These are phyloP conservation scores for Lachnellula suecica DNA, from an alignment of 2,329 filamentous ascomycete genomes.

Conservation along the genomic window DNA sequence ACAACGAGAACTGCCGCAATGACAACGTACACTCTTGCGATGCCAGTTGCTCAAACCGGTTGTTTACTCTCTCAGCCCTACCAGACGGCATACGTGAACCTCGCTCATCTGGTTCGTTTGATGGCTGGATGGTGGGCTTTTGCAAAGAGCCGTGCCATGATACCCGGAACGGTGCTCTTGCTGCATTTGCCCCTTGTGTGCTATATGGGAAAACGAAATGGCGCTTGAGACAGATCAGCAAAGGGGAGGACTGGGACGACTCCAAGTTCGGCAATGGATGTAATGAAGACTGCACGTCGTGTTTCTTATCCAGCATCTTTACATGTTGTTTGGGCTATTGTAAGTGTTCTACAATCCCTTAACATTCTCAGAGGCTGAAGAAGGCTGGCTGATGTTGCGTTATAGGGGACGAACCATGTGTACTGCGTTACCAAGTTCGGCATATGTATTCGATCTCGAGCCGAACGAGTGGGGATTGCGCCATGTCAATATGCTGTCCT, in stretches of 20 bases:
- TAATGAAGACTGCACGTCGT: slow-evolving; percentile 38
- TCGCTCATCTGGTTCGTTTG: slow-evolving; percentile 1
- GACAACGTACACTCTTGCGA: not conserved
- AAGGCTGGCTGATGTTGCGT: not conserved
- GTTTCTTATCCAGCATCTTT: slow-evolving; percentile 25
- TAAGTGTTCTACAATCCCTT: slow-evolving; percentile 1
- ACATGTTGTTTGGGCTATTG: not conserved
- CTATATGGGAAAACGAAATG: slow-evolving; percentile 43
- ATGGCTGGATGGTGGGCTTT: slow-evolving; percentile 38
- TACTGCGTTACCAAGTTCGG: slow-evolving; percentile 36
- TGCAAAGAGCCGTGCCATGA: slow-evolving; percentile 34
- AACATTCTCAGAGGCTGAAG: not conserved
- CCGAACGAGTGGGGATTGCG: slow-evolving; percentile 33
- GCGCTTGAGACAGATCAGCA: slow-evolving; percentile 37
- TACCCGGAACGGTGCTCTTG: slow-evolving; percentile 36
- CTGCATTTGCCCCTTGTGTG: slow-evolving; percentile 42
- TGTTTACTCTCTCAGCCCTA: slow-evolving; percentile 1
- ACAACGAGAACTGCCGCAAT: not conserved
- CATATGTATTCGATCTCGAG: slow-evolving; percentile 43
- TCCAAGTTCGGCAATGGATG: slow-evolving; percentile 32
- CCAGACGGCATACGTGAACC: not conserved
- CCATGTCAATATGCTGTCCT: slow-evolving; percentile 38
- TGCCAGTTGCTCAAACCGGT: slow-evolving; percentile 2
- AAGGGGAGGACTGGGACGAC: slow-evolving; percentile 40
- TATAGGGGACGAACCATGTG: slow-evolving; percentile 15